Conservation (phyloP, 2,329 filamentous ascomycete genomes). For the Colletotrichum liaoningense region DNA sequence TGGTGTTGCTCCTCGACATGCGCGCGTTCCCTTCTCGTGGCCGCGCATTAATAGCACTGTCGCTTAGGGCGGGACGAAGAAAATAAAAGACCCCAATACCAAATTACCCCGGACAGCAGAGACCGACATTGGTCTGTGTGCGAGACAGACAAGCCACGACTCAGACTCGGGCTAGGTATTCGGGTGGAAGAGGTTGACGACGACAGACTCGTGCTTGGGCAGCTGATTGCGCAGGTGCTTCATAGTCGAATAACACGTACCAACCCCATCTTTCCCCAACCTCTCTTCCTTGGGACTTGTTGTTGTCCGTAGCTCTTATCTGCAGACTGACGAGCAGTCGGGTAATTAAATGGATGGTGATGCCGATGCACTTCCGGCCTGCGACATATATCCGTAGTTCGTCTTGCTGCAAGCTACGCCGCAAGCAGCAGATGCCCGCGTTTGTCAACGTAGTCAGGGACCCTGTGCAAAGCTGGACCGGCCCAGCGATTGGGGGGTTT, state of each 20-base stretch:
- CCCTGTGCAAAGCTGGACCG: background rate
- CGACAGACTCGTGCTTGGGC: slow-evolving; percentile 19
- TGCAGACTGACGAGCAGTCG: background rate
- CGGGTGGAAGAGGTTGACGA: slow-evolving; percentile 18
- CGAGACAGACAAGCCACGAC: slow-evolving; percentile 7
- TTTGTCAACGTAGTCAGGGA: slow-evolving; percentile 10
- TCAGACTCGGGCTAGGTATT: slow-evolving; percentile 9
- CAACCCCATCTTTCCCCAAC: background rate
- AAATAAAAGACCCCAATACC: background rate
- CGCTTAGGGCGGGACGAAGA: slow-evolving; percentile 23
- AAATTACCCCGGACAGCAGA: background rate
- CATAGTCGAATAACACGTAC: background rate
- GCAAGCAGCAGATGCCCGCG: slow-evolving; percentile 9
- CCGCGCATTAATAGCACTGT: background rate
- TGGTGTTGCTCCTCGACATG: background rate
- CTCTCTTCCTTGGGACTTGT: background rate
- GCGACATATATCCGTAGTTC: slow-evolving; percentile 3
- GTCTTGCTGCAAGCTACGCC: slow-evolving; percentile 20
- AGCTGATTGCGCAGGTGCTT: background rate
- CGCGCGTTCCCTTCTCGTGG: background rate
- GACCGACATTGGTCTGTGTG: background rate
- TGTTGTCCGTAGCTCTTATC: background rate
- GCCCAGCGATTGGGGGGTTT: slow-evolving; percentile 12
- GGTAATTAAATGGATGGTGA: background rate
- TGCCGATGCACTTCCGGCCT: background rate